Evolutionary conservation across 177 flowering plant genomes (phyloP).

Genomic region (Tripterygium wilfordii): DNA sequence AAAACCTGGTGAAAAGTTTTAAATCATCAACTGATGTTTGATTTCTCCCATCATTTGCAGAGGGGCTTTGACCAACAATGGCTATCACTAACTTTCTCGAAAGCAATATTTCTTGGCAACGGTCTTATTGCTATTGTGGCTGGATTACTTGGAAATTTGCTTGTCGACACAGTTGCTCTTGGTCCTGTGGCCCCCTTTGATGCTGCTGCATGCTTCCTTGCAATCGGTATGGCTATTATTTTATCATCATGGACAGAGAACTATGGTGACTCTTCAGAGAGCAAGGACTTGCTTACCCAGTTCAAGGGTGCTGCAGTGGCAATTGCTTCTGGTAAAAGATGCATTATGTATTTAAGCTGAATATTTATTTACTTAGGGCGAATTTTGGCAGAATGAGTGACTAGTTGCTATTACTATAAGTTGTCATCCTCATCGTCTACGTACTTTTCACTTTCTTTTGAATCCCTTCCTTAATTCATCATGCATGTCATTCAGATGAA

Average conservation of each 20-base stretch:
- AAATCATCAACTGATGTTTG: not conserved
- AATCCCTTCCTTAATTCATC: not conserved
- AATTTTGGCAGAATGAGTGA: no score
- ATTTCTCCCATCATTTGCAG: constrained; percentile 32
- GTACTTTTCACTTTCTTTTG: no score
- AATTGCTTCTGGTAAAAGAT: constrained; percentile 97
- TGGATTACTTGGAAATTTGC: constrained; percentile 83
- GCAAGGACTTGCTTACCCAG: constrained; percentile 85
- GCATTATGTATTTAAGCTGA: no score
- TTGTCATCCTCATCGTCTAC: no score
- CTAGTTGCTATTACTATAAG: no score
- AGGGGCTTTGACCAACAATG: constrained; percentile 95
- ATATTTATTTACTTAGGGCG: no score
- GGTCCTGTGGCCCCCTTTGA: constrained; percentile 93
- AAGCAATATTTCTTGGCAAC: constrained; percentile 94
- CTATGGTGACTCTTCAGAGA: constrained; percentile 93
- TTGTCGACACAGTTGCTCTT: constrained; percentile 66
- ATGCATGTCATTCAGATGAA: constrained; percentile 55
- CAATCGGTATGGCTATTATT: constrained; percentile 85
- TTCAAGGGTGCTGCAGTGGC: constrained; percentile 91
- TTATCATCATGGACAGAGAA: constrained; percentile 90
- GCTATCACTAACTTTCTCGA: constrained; percentile 92
- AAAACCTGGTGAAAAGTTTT: no score
- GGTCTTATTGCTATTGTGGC: constrained; percentile 89
- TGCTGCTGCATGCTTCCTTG: constrained; percentile 71